Conservation (phyloP, 2,329 filamentous ascomycete genomes). For the Rutstroemia sydowiana region DNA sequence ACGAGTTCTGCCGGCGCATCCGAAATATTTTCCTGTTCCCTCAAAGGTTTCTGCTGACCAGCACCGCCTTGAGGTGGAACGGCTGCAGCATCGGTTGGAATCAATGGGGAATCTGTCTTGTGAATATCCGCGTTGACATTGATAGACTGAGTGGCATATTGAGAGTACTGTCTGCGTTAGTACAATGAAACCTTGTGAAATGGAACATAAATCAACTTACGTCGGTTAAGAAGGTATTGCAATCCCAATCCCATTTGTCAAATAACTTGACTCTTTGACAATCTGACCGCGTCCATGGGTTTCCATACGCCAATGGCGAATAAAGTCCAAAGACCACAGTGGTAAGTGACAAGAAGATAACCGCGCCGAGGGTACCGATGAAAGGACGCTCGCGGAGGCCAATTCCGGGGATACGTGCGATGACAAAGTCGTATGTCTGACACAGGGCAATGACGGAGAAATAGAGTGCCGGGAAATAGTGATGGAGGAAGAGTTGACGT, state of each 20-base stretch:
- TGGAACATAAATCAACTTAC: slow-evolving; percentile 51
- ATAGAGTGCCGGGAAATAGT: slow-evolving; percentile 96
- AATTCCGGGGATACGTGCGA: slow-evolving; percentile 62
- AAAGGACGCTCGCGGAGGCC: slow-evolving; percentile 62
- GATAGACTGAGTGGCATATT: slow-evolving; percentile 28
- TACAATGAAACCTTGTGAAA: slow-evolving; percentile 12
- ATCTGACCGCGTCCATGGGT: slow-evolving; percentile 82
- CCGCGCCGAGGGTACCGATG: slow-evolving; percentile 66
- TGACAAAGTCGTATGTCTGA: slow-evolving; percentile 81
- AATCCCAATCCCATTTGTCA: slow-evolving; percentile 92
- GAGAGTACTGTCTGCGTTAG: slow-evolving; percentile 29
- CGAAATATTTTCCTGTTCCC: slow-evolving; percentile 22
- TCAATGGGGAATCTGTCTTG: slow-evolving; percentile 25
- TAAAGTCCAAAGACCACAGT: slow-evolving; percentile 77
- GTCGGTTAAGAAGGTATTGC: slow-evolving; percentile 80
- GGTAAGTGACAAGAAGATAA: slow-evolving; percentile 66
- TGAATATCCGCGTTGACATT: slow-evolving; percentile 22
- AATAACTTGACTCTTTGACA: slow-evolving; percentile 86
- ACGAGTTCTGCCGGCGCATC: slow-evolving; percentile 24
- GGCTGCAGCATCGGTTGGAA: slow-evolving; percentile 24
- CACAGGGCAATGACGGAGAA: slow-evolving; percentile 86
- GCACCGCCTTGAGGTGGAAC: slow-evolving; percentile 16
- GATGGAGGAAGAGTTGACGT: slow-evolving; percentile 94
- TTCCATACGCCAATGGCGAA: slow-evolving; percentile 85
- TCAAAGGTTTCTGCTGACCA: slow-evolving; percentile 25